A percentile compares a stretch with the other conserved stretches of the same genome.
Conservation (phyloP, 2,329 filamentous ascomycete genomes). For the Grosmannia huntii region DNA sequence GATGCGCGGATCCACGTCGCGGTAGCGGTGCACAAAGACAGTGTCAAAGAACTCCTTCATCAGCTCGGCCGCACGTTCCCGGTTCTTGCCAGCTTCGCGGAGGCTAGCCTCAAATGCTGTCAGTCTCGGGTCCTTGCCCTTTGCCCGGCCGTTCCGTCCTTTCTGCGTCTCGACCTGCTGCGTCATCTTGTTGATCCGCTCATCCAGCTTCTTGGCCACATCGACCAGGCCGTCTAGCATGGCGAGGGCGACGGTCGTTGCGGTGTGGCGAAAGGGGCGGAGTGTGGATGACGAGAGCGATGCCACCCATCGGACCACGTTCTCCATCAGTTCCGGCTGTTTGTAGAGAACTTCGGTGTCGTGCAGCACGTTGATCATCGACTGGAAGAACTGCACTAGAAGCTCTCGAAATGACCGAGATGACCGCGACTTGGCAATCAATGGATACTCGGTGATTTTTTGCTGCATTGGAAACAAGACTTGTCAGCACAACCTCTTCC, state of each 20-base stretch:
- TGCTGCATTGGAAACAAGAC: constrained; percentile 27
- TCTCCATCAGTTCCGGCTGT: constrained; percentile 68
- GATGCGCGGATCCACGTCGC: constrained; percentile 83
- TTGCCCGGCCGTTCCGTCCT: constrained; percentile 49
- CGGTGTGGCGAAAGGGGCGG: constrained; percentile 86
- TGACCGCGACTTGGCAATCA: constrained; percentile 70
- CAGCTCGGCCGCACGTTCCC: constrained; percentile 55
- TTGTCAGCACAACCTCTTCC: not conserved
- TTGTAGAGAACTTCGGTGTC: constrained; percentile 72
- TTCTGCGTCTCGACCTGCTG: constrained; percentile 70
- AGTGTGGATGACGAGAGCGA: constrained; percentile 82
- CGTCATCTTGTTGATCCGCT: constrained; percentile 58
- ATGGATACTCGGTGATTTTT: constrained; percentile 80
- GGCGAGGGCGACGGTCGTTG: constrained; percentile 70
- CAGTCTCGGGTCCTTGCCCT: constrained; percentile 58
- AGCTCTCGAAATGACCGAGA: constrained; percentile 66
- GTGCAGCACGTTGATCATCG: constrained; percentile 65
- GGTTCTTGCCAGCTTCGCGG: constrained; percentile 54
- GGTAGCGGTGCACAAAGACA: constrained; percentile 89
- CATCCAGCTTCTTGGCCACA: constrained; percentile 30
- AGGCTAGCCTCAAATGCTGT: constrained; percentile 60
- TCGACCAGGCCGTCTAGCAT: constrained; percentile 61
- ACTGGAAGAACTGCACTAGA: constrained; percentile 66
- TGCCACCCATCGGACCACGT: constrained; percentile 78
- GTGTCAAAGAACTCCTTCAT: constrained; percentile 84